Evolutionary conservation across 129 eudicot genomes (phyloP).

Genomic region (Flaveria linearis): DNA sequence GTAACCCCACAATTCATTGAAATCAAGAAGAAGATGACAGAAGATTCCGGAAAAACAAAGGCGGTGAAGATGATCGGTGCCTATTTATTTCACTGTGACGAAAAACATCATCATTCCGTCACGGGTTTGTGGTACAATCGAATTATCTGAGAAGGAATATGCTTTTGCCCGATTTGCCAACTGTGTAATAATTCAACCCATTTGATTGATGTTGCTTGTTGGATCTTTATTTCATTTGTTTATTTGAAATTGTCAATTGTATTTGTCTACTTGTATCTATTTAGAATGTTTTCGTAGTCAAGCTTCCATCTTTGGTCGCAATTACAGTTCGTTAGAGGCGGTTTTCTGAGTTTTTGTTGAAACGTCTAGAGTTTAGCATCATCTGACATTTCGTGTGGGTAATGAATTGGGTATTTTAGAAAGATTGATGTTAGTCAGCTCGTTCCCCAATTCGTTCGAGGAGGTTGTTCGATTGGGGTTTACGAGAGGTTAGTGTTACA

Average conservation of each 20-base stretch:
- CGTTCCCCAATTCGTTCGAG: conserved; percentile 23
- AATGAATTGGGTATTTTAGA: conserved; percentile 33
- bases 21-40: conserved; percentile 19
- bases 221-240: conserved; percentile 16
- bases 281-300: conserved; percentile 22
- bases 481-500: background rate
- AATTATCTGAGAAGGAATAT: conserved; percentile 50
- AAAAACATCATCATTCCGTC: conserved; percentile 28
- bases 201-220: conserved; percentile 13
- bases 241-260: background rate
- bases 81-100: conserved; percentile 24
- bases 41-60: conserved; percentile 17
- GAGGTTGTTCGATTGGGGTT: conserved; percentile 21
- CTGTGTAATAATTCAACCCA: conserved; percentile 39
- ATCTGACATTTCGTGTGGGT: conserved; percentile 25
- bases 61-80: conserved; percentile 3
- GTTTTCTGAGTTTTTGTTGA: conserved; percentile 28
- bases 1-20: conserved; percentile 8
- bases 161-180: conserved; percentile 42
- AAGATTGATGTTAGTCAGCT: conserved; percentile 34
- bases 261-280: conserved; percentile 33
- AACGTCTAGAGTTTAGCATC: conserved; percentile 33
- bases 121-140: conserved; percentile 46
- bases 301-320: conserved; percentile 29
- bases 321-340: conserved; percentile 36